Evolutionary conservation across 192 early-diverging fungal genomes (phyloP).

Genomic region (Coemansia sp.): DNA sequence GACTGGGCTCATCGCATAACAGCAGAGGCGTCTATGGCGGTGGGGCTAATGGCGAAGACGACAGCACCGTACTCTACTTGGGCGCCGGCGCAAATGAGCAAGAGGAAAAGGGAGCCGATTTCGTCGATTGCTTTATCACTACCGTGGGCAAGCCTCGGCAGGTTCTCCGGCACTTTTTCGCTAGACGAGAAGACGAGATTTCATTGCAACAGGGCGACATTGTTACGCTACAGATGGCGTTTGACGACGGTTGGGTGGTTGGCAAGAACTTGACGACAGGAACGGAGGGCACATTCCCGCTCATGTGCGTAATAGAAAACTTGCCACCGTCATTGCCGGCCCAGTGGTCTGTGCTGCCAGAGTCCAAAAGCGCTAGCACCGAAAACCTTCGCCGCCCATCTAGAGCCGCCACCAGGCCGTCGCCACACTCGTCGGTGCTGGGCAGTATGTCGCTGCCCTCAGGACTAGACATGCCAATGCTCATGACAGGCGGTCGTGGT

Average conservation of each 20-base stretch:
- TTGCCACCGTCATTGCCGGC: conserved; percentile 39
- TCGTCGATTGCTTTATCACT: conserved; percentile 47
- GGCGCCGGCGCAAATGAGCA: background rate
- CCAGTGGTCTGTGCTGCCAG: conserved; percentile 51
- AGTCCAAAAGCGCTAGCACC: conserved; percentile 27
- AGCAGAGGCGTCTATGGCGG: background rate
- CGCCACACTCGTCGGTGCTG: conserved; percentile 16
- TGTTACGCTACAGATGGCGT: conserved; percentile 67
- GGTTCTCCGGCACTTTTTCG: conserved; percentile 62
- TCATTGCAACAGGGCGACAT: conserved; percentile 69
- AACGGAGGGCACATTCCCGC: conserved; percentile 77
- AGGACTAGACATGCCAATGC: conserved; percentile 1
- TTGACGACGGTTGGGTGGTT: conserved; percentile 91
- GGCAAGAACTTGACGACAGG: conserved; percentile 74
- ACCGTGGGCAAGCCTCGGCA: conserved; percentile 41
- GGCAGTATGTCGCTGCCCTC: conserved; percentile 20
- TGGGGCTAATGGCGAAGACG: conserved; percentile 12
- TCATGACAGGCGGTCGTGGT: background rate
- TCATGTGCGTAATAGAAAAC: conserved; percentile 67
- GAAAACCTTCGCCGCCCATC: conserved; percentile 36
- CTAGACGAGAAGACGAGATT: conserved; percentile 76
- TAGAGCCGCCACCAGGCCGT: conserved; percentile 1
- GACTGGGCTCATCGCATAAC: background rate
- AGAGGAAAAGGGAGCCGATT: conserved; percentile 23
- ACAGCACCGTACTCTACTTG: conserved; percentile 21